These are phyloP conservation scores for Dothideomycetidae sp. DNA, from an alignment of 2,329 filamentous ascomycete genomes.

Conservation along the genomic window DNA sequence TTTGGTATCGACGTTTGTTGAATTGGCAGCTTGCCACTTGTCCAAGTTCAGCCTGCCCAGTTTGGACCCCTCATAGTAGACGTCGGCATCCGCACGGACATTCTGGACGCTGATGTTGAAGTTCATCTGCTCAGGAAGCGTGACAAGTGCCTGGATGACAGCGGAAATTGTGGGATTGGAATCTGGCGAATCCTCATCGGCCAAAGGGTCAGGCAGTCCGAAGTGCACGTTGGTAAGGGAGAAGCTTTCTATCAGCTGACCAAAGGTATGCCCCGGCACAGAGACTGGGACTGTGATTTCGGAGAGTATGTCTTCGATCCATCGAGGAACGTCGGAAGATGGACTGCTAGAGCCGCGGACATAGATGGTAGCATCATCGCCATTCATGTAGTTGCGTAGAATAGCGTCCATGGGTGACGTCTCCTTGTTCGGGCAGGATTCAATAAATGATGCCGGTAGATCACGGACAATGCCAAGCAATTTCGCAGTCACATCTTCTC, in stretches of 20 bases:
- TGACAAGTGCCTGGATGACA: conserved; percentile 63
- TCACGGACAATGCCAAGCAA: conserved; percentile 58
- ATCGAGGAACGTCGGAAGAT: conserved; percentile 55
- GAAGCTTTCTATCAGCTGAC: conserved; percentile 75
- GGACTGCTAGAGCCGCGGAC: conserved; percentile 63
- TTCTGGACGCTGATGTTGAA: conserved; percentile 65
- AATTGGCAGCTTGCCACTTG: conserved; percentile 75
- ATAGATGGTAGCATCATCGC: conserved; percentile 64
- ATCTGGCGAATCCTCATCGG: conserved; percentile 58
- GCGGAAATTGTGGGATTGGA: conserved; percentile 70
- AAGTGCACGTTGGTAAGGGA: conserved; percentile 77
- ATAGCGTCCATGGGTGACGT: conserved; percentile 76
- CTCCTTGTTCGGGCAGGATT: conserved; percentile 58
- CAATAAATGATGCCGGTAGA: conserved; percentile 59
- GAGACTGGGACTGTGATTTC: conserved; percentile 74
- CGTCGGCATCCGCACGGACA: conserved; percentile 63
- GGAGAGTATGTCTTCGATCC: conserved; percentile 67
- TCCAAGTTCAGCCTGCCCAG: conserved; percentile 67
- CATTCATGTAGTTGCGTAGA: conserved; percentile 67
- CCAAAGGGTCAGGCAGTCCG: conserved; percentile 64
- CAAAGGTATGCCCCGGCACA: conserved; percentile 68
- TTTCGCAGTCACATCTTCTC: conserved; percentile 51
- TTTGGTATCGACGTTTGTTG: conserved; percentile 48
- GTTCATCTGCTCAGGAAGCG: conserved; percentile 72
- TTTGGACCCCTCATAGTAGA: conserved; percentile 63